phyloP scores from a whole-genome alignment of 2,329 filamentous ascomycete genomes.

The Leptographium flavum region DNA sequence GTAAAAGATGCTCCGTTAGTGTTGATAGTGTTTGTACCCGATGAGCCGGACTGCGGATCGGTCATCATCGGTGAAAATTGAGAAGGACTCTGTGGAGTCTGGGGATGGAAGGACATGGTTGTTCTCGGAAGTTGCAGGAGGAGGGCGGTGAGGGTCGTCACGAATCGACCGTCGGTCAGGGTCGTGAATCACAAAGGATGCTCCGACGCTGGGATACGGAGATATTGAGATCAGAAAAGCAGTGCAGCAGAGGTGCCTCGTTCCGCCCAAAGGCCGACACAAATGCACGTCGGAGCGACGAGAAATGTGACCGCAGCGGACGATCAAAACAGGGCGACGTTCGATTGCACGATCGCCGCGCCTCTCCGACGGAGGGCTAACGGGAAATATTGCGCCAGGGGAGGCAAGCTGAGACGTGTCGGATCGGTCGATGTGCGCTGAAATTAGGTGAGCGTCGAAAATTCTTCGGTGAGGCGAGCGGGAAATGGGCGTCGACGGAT shows the following conservation, averaged over 20 bases:
- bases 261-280: no score
- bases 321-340: neutral
- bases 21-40: constrained; percentile 25
- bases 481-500: no score
- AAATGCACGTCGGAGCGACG: no score
- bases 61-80: constrained; percentile 42
- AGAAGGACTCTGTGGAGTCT: constrained; percentile 53
- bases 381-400: constrained; percentile 3
- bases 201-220: neutral
- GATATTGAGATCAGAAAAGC: no score
- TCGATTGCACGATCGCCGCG: constrained; percentile 4
- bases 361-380: constrained; percentile 7
- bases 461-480: neutral
- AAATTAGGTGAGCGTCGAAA: neutral
- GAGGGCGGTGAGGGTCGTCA: neutral
- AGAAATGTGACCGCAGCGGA: neutral
- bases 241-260: no score
- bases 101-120: constrained; percentile 53
- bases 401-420: neutral
- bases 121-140: constrained; percentile 11
- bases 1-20: constrained; percentile 28
- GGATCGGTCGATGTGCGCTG: neutral
- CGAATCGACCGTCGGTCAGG: constrained; percentile 17
- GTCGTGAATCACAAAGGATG: constrained; percentile 5
- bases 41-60: constrained; percentile 28